Evolutionary conservation across 2,329 filamentous ascomycete species (phyloP), one percentile per base, ranked within the genome.

Genomic region (Emmonsiellopsis sp.): DNA sequence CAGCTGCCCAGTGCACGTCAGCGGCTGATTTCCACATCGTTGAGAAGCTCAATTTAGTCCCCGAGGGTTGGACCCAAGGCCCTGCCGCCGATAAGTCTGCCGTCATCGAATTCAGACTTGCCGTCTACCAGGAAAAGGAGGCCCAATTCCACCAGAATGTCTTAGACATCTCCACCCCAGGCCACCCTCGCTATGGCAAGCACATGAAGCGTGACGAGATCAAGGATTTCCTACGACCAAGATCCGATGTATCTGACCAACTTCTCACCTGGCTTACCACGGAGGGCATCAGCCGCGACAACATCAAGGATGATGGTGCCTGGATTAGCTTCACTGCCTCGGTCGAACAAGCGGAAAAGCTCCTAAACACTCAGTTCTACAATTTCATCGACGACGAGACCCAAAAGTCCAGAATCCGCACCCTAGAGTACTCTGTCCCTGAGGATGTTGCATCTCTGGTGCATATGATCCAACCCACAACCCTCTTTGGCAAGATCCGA

Each of bases 381-480:
- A 13, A 45, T 37, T 52, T 45, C 40, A 45, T 35, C 2, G 50
- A 52, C 13, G 16, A 35, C 1, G 8, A 38, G 16, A 30, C 7
- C 50, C 70, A 10, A 62, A 67, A 8, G 68, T 70, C 40, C 20
- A 76, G 73, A 59, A 73, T 85, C 40, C 76, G 83, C 43, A 76
- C 79, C 5, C 67, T 80, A 13, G 70, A 75, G 46, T 87, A 87
- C 67, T 85, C 81, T 0, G 75, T 87, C 1, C 85, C 84, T 0
- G 71, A 72, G 50, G 66, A 74, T 0, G 66, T 87, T 7, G 73
- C 75, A 51, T 61, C 71, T 43, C 73, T 81, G 60, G 74, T 87
- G 54, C 78, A 80, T 54, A 74, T 85, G 62, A 80, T 86, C 48
- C 81, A 85, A 65, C 83, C 83, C 1, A 86, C 83, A 0, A 86